Evolutionary conservation across 257 asterid species (phyloP).

Genomic region (Nicotiana obtusifolia): DNA sequence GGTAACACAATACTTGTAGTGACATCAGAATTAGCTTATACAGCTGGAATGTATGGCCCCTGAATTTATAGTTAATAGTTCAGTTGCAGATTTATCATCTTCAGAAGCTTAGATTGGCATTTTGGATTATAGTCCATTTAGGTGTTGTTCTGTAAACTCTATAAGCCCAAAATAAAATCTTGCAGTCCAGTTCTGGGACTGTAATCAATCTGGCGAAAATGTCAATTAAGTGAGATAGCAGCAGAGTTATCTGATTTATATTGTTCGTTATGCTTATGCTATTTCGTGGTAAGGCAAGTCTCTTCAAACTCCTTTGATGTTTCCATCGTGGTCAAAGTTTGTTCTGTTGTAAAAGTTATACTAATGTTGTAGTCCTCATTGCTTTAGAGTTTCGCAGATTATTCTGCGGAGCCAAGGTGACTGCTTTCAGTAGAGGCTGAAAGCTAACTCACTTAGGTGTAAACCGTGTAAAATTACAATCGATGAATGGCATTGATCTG

Average conservation of each 20-base stretch:
- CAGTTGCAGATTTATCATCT: background rate
- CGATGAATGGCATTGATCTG: background rate
- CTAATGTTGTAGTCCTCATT: background rate
- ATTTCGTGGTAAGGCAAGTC: background rate
- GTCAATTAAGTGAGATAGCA: background rate
- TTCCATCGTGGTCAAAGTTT: background rate
- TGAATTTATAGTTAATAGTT: background rate
- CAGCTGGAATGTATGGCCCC: background rate
- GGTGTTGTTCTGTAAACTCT: background rate
- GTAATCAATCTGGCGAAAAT: background rate
- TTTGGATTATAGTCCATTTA: background rate
- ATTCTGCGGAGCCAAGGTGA: background rate
- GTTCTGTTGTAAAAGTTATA: background rate
- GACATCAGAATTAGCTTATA: background rate
- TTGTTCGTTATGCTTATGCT: background rate
- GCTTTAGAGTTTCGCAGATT: background rate
- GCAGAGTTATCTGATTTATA: background rate
- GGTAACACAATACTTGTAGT: background rate
- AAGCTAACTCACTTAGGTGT: background rate
- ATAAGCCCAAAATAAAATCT: background rate
- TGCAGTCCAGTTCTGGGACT: background rate
- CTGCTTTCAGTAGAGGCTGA: background rate
- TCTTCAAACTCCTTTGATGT: background rate
- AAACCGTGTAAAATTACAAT: background rate
- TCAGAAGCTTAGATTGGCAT: background rate